Base-by-base conservation (phyloP, 2,329 filamentous ascomycete genomes). In the Phyllosticta capitalensis region DNA sequence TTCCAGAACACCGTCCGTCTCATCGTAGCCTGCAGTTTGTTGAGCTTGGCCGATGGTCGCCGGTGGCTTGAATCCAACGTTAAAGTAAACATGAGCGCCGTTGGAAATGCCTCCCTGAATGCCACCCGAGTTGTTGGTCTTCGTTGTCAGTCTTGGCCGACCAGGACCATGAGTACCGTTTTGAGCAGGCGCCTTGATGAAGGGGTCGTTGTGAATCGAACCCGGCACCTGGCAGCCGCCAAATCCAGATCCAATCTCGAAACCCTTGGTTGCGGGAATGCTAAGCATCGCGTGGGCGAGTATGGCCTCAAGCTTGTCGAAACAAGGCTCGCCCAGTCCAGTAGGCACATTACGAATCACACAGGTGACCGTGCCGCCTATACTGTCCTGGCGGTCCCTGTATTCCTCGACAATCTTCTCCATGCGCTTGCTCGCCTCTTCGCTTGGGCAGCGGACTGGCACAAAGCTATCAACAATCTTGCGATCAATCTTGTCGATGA, bases 81-180 rank as follows among this genome's bases (percentile, higher is more conserved):
- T 85, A 83, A 97, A 97, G 81, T 94, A 97, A 76, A 97, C 90
- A 61, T 86, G 87, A 45, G 90, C 89, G 61, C 92, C 94, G 74
- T 97, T 97, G 55, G 88, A 87, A 75, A 97, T 97, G 56, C 92
- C 92, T 51, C 92, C 94, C 77, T 97, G 92, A 66, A 97, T 90
- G 64, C 92, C 94, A 12, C 92, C 92, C 1, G 88, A 92, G 79
- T 96, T 91, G 79, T 97, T 97, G 24, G 92, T 96, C 78, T 88
- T 89, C 59, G 92, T 96, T 9, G 85, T 87, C 57, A 96, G 81
- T 63, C 79, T 81, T 19, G 88, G 83, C 61, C 78, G 76, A 33
- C 65, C 63, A 38, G 67, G 64, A 9, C 61, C 62, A 45, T 62
- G 64, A 12, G 75, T 74, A 17, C 78, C 78, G 2, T 75, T 78